phyloP scores from a whole-genome alignment of 2,329 filamentous ascomycete species.

The Dactylellina haptotyla region DNA sequence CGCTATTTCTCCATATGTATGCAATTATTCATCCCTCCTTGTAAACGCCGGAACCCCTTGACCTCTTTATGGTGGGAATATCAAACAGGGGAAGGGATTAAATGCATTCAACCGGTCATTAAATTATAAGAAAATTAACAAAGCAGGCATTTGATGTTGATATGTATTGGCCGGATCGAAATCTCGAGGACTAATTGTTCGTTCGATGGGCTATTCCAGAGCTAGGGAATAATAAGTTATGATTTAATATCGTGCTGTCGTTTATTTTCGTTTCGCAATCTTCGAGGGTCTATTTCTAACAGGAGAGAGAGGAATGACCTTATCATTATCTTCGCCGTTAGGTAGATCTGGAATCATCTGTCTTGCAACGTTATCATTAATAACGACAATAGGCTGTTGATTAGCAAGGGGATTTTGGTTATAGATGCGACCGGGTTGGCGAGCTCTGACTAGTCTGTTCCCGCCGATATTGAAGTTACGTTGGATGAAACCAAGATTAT shows the following conservation, averaged over 20 bases:
- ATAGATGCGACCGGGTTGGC: not conserved
- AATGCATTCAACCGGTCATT: too few species aligned
- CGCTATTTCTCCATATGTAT: too few species aligned
- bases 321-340: not conserved
- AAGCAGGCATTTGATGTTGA: too few species aligned
- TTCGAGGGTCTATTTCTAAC: conserved; percentile 23
- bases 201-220: too few species aligned
- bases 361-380: conserved; percentile 1
- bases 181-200: too few species aligned
- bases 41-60: too few species aligned
- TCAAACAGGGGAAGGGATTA: too few species aligned
- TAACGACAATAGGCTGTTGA: not conserved
- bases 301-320: conserved; percentile 8
- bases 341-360: not conserved
- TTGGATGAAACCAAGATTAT: conserved; percentile 29
- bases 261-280: conserved; percentile 36
- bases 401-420: not conserved
- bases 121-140: too few species aligned
- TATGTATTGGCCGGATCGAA: too few species aligned
- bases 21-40: too few species aligned
- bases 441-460: conserved; percentile 18
- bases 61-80: too few species aligned
- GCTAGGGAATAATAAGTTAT: not conserved
- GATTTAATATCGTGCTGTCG: not conserved
- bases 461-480: conserved; percentile 41